phyloP scores from a whole-genome alignment of 1,284 basidiomycete species.

The Ustilago crameri region DNA sequence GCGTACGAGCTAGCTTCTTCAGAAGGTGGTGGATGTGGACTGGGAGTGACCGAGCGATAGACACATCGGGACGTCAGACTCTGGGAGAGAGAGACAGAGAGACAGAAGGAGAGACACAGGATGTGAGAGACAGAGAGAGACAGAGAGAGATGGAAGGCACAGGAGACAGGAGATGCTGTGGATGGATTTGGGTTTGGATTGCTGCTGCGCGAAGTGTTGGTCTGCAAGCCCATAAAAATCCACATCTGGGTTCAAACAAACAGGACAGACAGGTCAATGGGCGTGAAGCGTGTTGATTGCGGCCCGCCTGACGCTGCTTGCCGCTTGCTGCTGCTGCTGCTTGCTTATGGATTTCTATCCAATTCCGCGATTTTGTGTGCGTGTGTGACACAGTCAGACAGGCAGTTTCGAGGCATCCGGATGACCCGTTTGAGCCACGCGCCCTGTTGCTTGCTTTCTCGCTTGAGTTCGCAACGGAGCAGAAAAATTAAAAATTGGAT shows the following conservation, averaged over 20 bases:
- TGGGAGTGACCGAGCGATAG: too few relatives aligned
- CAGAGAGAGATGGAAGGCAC: neutral
- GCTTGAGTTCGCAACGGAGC: too few relatives aligned
- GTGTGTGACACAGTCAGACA: too few relatives aligned
- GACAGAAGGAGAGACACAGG: neutral
- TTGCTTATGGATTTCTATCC: neutral
- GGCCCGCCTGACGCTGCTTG: too few relatives aligned
- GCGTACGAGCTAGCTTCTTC: neutral
- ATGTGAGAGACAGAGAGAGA: slow-evolving; percentile 1
- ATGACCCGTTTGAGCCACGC: neutral
- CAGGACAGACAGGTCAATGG: neutral
- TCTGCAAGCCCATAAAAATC: slow-evolving; percentile 31
- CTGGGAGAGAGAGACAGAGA: slow-evolving; percentile 1
- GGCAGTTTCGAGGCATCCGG: neutral
- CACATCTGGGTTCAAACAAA: slow-evolving; percentile 1
- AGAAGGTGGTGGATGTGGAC: neutral
- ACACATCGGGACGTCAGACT: too few relatives aligned
- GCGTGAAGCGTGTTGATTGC: slow-evolving; percentile 2
- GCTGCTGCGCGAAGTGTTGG: slow-evolving; percentile 38
- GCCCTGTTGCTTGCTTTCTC: neutral
- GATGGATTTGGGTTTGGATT: slow-evolving; percentile 7
- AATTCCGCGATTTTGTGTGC: neutral
- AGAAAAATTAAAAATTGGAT: too few relatives aligned
- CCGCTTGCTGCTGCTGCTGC: too few relatives aligned
- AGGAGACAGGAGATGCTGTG: slow-evolving; percentile 8